Evolutionary conservation across 495 filamentous ascomycete genomes (phyloP).

Genomic region (Tuber aestivum): DNA sequence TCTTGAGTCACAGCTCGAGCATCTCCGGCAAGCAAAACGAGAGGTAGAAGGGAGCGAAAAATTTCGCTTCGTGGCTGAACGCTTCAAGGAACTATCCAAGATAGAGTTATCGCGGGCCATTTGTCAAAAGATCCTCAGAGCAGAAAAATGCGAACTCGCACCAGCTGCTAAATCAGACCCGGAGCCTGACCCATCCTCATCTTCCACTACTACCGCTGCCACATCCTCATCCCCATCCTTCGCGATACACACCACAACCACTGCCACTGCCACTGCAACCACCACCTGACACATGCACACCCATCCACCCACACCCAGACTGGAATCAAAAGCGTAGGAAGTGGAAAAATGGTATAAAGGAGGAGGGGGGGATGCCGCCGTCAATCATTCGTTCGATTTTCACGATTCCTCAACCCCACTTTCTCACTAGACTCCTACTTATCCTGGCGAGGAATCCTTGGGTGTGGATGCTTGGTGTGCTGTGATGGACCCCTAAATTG

Average conservation of each 20-base stretch:
- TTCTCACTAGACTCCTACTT: neutral
- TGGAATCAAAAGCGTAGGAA: neutral
- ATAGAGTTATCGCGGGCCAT: slow-evolving; percentile 16
- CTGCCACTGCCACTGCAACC: too few species aligned
- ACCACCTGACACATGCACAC: neutral
- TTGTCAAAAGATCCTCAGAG: slow-evolving; percentile 12
- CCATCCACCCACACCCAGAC: neutral
- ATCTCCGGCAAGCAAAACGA: slow-evolving; percentile 19
- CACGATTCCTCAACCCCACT: neutral
- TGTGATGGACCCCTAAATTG: neutral
- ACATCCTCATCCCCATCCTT: neutral
- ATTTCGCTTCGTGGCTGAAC: slow-evolving; percentile 18
- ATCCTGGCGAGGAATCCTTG: neutral
- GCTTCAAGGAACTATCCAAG: slow-evolving; percentile 23
- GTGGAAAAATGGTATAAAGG: neutral
- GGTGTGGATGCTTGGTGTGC: neutral
- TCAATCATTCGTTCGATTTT: slow-evolving; percentile 6
- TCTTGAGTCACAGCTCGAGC: slow-evolving; percentile 2
- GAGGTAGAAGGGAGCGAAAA: slow-evolving; percentile 24
- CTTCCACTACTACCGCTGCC: neutral
- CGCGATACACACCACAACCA: neutral
- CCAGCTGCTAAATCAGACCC: neutral
- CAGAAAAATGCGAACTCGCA: slow-evolving; percentile 12
- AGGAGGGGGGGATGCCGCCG: neutral
- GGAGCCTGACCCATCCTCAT: neutral